phyloP scores from a whole-genome alignment of 75 land plant genomes.

The Cupressus sempervirens region DNA sequence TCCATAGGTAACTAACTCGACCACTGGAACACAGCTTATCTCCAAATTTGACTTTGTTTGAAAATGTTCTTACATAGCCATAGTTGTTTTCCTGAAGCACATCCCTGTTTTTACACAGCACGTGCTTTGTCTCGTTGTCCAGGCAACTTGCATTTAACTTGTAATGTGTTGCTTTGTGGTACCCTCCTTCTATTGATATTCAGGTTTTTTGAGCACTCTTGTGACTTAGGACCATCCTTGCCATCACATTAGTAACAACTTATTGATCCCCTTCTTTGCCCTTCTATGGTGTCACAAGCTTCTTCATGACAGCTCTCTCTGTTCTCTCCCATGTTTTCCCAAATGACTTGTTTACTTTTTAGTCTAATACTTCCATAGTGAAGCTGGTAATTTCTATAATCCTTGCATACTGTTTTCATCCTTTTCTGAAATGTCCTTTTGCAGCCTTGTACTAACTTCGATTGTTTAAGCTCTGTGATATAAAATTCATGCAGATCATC shows the following conservation, averaged over 20 bases:
- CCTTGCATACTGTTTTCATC: background rate
- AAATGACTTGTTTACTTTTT: background rate
- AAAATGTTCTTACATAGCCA: too few relatives aligned
- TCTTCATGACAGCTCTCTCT: background rate
- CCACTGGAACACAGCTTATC: too few relatives aligned
- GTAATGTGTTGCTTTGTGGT: constrained; percentile 2
- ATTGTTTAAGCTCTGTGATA: background rate
- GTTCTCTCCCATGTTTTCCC: background rate
- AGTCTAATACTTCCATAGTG: background rate
- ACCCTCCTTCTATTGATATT: background rate
- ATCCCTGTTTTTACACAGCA: too few relatives aligned
- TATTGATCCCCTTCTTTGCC: background rate
- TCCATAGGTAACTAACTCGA: too few relatives aligned
- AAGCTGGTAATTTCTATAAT: background rate
- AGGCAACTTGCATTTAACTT: background rate
- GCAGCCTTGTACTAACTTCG: background rate
- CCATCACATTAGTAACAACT: background rate
- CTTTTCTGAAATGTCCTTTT: background rate
- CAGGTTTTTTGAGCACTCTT: background rate
- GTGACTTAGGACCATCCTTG: background rate
- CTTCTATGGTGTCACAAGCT: background rate
- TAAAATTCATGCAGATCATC: background rate
- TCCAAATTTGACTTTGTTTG: too few relatives aligned
- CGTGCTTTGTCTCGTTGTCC: background rate
- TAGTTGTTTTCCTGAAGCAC: too few relatives aligned